Conservation (phyloP, 2,329 filamentous ascomycete species). For the Dendrostoma leiphaemia region DNA sequence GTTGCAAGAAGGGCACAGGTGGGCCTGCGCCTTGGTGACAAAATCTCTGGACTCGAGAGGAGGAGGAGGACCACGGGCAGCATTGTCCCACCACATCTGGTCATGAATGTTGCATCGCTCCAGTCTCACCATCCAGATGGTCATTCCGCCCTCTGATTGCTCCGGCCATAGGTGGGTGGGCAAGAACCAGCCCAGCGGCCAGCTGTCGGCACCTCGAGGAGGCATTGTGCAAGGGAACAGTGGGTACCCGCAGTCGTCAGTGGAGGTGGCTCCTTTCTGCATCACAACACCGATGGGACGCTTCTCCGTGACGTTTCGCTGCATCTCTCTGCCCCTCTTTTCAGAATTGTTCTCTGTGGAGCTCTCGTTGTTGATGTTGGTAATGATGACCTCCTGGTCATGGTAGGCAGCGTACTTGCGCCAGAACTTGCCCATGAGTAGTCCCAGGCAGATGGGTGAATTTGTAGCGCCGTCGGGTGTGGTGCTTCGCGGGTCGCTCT, state of each 20-base stretch:
- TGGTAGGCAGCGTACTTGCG: neutral
- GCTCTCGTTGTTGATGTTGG: neutral
- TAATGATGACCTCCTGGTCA: slow-evolving; percentile 2
- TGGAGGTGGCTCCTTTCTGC: neutral
- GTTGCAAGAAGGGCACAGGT: neutral
- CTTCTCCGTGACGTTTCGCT: neutral
- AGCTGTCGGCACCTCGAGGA: neutral
- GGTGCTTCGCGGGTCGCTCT: neutral
- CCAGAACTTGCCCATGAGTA: neutral
- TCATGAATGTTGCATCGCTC: neutral
- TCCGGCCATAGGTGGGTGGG: slow-evolving; percentile 2
- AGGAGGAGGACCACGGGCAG: neutral
- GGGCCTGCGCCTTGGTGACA: neutral
- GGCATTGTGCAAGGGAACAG: slow-evolving; percentile 1
- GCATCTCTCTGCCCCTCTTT: neutral
- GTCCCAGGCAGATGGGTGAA: neutral
- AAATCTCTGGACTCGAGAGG: neutral
- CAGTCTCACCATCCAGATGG: slow-evolving; percentile 1
- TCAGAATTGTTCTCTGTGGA: no score
- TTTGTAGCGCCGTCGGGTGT: neutral
- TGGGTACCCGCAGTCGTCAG: neutral
- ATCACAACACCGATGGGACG: neutral
- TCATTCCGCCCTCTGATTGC: neutral
- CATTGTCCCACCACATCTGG: slow-evolving; percentile 2
- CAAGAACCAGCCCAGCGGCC: neutral